A percentile compares a stretch with the other conserved stretches of the same genome.
Evolutionary conservation across 2,329 filamentous ascomycete species (phyloP).

Genomic region (Acrodontium crateriforme): DNA sequence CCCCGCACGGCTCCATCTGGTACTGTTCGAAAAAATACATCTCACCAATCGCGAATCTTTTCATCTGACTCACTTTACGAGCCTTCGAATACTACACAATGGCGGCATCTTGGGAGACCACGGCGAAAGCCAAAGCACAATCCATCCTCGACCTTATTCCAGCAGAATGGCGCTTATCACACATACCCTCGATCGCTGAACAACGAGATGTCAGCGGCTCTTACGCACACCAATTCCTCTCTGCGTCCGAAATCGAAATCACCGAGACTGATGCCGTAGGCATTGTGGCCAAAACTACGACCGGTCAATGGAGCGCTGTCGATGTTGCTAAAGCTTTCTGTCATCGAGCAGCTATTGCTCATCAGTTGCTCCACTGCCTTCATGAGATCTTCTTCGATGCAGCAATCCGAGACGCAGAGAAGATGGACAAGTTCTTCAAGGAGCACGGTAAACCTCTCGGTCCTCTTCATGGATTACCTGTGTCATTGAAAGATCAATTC

Average conservation of each 20-base stretch:
- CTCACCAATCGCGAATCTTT: too few relatives aligned
- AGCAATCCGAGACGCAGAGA: constrained; percentile 28
- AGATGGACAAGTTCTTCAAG: constrained; percentile 27
- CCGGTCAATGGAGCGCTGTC: constrained; percentile 42
- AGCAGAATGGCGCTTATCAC: constrained; percentile 38
- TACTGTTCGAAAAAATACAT: too few relatives aligned
- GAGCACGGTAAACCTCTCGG: constrained; percentile 27
- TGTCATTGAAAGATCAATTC: constrained; percentile 37
- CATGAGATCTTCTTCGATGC: constrained; percentile 37
- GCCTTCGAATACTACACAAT: too few relatives aligned
- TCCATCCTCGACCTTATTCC: constrained; percentile 42
- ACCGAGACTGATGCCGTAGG: constrained; percentile 46
- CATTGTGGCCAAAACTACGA: constrained; percentile 40
- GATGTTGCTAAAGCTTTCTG: constrained; percentile 44
- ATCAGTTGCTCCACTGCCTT: constrained; percentile 34
- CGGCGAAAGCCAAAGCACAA: constrained; percentile 40
- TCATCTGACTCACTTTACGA: too few relatives aligned
- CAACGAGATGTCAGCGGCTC: constrained; percentile 42
- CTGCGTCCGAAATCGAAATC: constrained; percentile 41
- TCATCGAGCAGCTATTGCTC: constrained; percentile 38
- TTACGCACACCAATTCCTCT: constrained; percentile 44
- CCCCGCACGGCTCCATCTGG: too few relatives aligned
- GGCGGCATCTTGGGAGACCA: constrained; percentile 32
- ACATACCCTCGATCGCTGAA: constrained; percentile 35
- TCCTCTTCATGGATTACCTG: constrained; percentile 34